phyloP scores from a whole-genome alignment of 805 yeast species.

The Candida parachauliodes region DNA sequence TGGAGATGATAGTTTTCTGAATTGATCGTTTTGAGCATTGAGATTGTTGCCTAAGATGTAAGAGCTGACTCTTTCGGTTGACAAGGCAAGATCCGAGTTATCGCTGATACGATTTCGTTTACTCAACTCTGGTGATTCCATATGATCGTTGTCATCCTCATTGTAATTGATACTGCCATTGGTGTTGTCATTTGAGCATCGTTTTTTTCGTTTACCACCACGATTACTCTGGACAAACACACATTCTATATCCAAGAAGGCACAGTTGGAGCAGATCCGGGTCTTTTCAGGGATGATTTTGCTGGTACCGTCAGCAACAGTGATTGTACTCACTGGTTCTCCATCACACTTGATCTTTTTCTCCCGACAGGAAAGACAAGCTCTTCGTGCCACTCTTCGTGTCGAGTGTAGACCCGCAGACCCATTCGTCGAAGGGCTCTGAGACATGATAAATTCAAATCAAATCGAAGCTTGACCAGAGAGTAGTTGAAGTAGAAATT shows the following conservation, averaged over 20 bases:
- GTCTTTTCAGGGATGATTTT: conserved; percentile 18
- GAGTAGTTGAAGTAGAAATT: not conserved
- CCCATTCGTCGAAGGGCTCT: not conserved
- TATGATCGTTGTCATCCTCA: too few species aligned
- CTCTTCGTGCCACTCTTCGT: conserved; percentile 51
- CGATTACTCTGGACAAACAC: conserved; percentile 54
- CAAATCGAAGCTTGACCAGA: too few species aligned
- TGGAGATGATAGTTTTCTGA: conserved; percentile 4
- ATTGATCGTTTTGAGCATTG: not conserved
- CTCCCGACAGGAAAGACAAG: conserved; percentile 62
- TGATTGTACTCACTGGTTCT: conserved; percentile 29
- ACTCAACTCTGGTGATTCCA: not conserved
- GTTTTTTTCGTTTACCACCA: conserved; percentile 51
- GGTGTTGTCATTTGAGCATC: conserved; percentile 1
- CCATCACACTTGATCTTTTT: conserved; percentile 68
- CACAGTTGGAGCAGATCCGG: conserved; percentile 47
- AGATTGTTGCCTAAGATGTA: conserved; percentile 3
- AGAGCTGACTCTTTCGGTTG: conserved; percentile 7
- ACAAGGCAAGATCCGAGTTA: not conserved
- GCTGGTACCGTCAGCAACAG: conserved; percentile 18
- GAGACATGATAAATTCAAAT: conserved; percentile 2
- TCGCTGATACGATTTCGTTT: not conserved
- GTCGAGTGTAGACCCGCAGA: not conserved
- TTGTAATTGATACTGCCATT: too few species aligned
- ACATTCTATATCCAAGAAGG: conserved; percentile 43